Evolutionary conservation across 352 stramenopile genomes (phyloP).

Genomic region (Phytopythium ostracodes): DNA sequence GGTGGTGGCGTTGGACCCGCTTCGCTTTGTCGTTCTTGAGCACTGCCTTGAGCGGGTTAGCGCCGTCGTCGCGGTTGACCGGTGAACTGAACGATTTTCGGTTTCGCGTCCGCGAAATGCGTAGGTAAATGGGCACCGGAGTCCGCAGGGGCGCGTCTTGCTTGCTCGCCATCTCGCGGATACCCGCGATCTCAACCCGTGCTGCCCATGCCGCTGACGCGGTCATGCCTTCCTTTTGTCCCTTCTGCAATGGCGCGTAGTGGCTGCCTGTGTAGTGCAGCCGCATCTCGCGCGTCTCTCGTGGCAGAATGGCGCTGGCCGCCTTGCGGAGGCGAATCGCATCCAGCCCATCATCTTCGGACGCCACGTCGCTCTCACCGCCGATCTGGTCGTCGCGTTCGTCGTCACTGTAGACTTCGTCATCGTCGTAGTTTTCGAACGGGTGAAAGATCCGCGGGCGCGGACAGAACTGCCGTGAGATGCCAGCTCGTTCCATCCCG

Average conservation of each 20-base stretch:
- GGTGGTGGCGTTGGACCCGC: neutral
- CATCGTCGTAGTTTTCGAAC: constrained; percentile 30
- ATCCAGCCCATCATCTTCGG: constrained; percentile 26
- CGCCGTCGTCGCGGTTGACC: neutral
- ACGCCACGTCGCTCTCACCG: constrained; percentile 32
- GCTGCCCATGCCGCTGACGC: constrained; percentile 35
- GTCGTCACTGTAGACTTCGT: constrained; percentile 25
- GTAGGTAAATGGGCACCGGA: neutral
- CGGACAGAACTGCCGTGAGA: neutral
- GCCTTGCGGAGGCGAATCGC: constrained; percentile 51
- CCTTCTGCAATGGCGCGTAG: constrained; percentile 30
- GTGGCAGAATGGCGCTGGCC: constrained; percentile 42
- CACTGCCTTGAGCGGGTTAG: neutral
- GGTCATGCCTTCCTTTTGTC: neutral
- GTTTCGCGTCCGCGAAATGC: neutral
- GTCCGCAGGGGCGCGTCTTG: neutral
- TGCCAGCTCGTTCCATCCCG: neutral
- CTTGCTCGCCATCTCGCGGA: constrained; percentile 15
- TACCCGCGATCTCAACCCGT: constrained; percentile 60
- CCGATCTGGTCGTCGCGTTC: constrained; percentile 12
- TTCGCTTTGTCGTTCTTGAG: neutral
- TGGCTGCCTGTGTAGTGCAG: constrained; percentile 37
- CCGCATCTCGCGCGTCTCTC: constrained; percentile 40
- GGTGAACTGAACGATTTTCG: neutral
- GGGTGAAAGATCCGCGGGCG: constrained; percentile 3